These are phyloP conservation scores for Bacidia gigantensis DNA, from an alignment of 495 filamentous ascomycete species.

Conservation along the genomic window DNA sequence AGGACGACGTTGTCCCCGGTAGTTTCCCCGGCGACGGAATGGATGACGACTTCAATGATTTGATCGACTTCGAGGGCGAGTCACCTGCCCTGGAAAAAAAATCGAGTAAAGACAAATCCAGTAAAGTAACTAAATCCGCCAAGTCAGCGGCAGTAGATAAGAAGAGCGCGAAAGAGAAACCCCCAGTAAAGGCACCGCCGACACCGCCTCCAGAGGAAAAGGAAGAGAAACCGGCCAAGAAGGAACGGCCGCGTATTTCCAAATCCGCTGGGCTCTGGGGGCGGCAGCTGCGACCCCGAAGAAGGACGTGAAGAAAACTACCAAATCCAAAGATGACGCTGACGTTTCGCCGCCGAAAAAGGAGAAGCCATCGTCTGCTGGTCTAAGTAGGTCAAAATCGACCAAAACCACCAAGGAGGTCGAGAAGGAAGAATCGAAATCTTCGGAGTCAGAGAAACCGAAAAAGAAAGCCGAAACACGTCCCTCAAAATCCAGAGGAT, in stretches of 20 bases:
- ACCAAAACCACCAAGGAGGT: slow-evolving; percentile 33
- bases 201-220: slow-evolving; percentile 41
- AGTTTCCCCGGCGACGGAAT: slow-evolving; percentile 25
- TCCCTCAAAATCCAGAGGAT: slow-evolving; percentile 16
- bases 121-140: slow-evolving; percentile 22
- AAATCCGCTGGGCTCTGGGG: slow-evolving; percentile 40
- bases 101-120: slow-evolving; percentile 1
- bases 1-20: slow-evolving; percentile 28
- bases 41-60: slow-evolving; percentile 17
- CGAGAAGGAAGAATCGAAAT: slow-evolving; percentile 35
- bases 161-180: slow-evolving; percentile 10
- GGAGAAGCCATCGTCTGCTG: slow-evolving; percentile 22
- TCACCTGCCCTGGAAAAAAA: slow-evolving; percentile 11
- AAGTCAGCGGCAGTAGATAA: slow-evolving; percentile 19
- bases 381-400: slow-evolving; percentile 37
- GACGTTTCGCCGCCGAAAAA: slow-evolving; percentile 17
- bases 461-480: slow-evolving; percentile 27
- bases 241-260: slow-evolving; percentile 44
- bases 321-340: slow-evolving; percentile 23
- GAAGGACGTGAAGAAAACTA: slow-evolving; percentile 33
- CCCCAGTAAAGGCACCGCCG: slow-evolving; percentile 27
- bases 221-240: slow-evolving; percentile 36
- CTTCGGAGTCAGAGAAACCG: slow-evolving; percentile 41
- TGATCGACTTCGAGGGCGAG: slow-evolving; percentile 20
- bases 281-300: slow-evolving; percentile 37